Evolutionary conservation across 169 alveolate species (phyloP).

Genomic region (Eimeria praecox): DNA sequence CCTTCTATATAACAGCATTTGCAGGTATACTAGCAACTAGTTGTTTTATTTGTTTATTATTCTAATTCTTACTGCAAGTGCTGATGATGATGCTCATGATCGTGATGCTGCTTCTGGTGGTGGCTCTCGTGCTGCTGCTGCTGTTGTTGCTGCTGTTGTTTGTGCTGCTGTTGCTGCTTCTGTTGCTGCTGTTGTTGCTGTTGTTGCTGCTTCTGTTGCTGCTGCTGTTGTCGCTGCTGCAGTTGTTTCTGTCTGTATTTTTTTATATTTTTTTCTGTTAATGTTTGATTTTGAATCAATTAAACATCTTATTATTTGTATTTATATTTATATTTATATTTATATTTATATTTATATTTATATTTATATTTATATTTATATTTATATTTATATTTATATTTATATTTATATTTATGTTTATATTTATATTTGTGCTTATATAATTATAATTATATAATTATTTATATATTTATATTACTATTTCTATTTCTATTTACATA

Average conservation of each 20-base stretch:
- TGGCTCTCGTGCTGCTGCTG: too few species aligned
- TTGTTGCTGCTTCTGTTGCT: too few species aligned
- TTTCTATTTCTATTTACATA: slow-evolving; percentile 56
- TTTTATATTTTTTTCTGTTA: background rate
- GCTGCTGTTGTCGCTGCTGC: too few species aligned
- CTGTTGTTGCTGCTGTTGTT: too few species aligned
- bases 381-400: slow-evolving; percentile 68
- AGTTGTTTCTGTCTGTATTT: background rate
- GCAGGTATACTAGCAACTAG: too few species aligned
- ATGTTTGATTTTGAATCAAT: background rate
- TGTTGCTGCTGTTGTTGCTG: too few species aligned
- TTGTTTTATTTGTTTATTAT: too few species aligned
- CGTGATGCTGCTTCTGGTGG: too few species aligned
- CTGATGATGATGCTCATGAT: too few species aligned
- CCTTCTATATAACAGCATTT: too few species aligned
- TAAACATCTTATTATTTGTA: background rate
- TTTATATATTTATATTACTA: slow-evolving; percentile 77
- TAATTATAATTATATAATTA: slow-evolving; percentile 83
- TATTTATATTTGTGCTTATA: background rate
- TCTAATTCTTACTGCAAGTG: too few species aligned
- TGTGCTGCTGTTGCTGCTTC: too few species aligned
- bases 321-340: background rate
- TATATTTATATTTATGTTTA: background rate
- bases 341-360: background rate
- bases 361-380: slow-evolving; percentile 84